Base-by-base conservation (phyloP, 2,329 filamentous ascomycete genomes). In the Cladophialophora chaetospira region DNA sequence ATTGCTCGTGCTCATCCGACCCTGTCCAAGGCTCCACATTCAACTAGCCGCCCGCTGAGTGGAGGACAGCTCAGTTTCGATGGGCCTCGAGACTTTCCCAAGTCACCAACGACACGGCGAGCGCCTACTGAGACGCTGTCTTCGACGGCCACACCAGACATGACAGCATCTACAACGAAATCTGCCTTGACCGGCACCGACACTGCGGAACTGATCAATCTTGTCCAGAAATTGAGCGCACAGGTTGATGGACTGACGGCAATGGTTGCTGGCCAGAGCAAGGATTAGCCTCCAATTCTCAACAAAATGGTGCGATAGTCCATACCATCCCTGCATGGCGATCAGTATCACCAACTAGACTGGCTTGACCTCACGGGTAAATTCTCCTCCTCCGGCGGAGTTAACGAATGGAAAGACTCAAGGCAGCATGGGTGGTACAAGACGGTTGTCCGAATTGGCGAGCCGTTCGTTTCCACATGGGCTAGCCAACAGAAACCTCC, bases 191-290 rank as follows among this genome's bases (percentile, higher is more conserved):
- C 51, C 53, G 52, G 50, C 55, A 55, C 52, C 36, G 58, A 64
- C 19, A 58, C 50, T 23, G 31, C 62, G 8, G 60, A 67, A 11
- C 40, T 67, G 29, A 40, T 66, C 21, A 55, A 55, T 45, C 53
- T 67, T 31, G 56, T 67, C 17, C 63, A 66, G 29, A 61, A 54
- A 31, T 48, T 67, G 49, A 63, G 60, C 53, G 55, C 54, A 19
- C 63, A 67, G 36, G 65, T 67, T 26, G 64, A 67, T 45, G 57
- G 56, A 10, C 56, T 67, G 52, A 64, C 64, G 6, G 63, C 64
- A 15, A 63, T 65, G 60, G 59, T 66, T 38, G 65, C 64, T 29
- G 63, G 61, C 31, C 64, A 66, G 48, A 52, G 60, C 26, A 60
- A 58, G 46, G 64, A 66, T 38, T 67, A 47, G 57, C 36, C 35